Base-by-base conservation (phyloP, 768 basidiomycete species). In the Candolleomyces eurysporus region DNA sequence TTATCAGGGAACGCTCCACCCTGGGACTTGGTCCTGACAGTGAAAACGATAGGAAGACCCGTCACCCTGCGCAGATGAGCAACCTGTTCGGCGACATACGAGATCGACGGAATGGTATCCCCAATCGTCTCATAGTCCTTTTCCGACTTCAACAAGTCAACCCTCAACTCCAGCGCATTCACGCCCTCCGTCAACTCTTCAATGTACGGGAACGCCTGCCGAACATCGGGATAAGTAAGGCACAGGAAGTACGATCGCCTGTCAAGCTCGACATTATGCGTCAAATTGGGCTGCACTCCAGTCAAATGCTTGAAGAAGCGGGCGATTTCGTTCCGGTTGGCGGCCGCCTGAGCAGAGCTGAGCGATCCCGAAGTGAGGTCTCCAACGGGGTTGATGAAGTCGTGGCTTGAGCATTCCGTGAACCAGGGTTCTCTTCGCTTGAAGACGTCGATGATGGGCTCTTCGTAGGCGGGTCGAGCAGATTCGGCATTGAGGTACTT, bases 151-250 rank as follows among this genome's bases (percentile, higher is more conserved):
- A 99, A 80, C 8, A 99, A 82, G 71, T 99, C 97, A 10, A 94
- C 97, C 95, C 0, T 87, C n/a, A 98, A 71, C 72, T 99, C 97
- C 61, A 98, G 75, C 0, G 95, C 96, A 68, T 98, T 95, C 6
- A 88, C 91, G 4, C 97, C 97, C 17, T 84, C 80, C 0, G 85
- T 84, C 61, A 98, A 73, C 48, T 89, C 84, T 21, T 91, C 85
- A 46, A 98, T 82, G 54, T 84, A 72, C 17, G 80, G 72, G 46
- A 94, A 78, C 0, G 90, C 88, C 4, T 85, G 84, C 1, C 81
- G 86, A 64, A 97, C 70, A 69, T 97, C 93, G 0, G 96, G 94
- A 75, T 93, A 96, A 0, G 96, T 98, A 60, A 99, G 79, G 9
- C 90, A 89, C 46, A 98, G 81, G 83, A 98, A 98, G 76, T 94